Conservation (phyloP, 2,329 filamentous ascomycete species). For the Hansfordia pulvinata region DNA sequence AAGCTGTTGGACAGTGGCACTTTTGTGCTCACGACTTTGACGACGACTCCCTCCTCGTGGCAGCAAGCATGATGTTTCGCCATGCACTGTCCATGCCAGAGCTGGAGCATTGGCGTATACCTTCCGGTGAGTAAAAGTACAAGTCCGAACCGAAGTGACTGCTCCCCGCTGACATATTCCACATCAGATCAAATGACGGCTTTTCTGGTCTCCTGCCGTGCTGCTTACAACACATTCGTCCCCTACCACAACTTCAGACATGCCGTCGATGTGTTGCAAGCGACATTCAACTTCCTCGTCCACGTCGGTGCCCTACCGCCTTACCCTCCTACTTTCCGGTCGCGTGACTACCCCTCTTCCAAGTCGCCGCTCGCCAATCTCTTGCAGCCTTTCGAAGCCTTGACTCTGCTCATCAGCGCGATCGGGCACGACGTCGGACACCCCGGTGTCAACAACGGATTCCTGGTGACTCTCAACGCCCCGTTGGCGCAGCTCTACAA, state of each 20-base stretch:
- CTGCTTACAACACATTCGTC: conserved; percentile 92
- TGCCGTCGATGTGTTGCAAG: conserved; percentile 90
- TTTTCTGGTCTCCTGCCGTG: conserved; percentile 78
- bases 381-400: conserved; percentile 73
- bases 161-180: no score
- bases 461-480: conserved; percentile 81
- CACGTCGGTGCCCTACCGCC: conserved; percentile 62
- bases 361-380: conserved; percentile 59
- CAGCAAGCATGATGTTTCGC: conserved; percentile 75
- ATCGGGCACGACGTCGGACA: conserved; percentile 97
- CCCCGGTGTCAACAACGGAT: conserved; percentile 95
- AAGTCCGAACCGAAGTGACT: no score
- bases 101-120: conserved; percentile 66
- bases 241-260: conserved; percentile 98
- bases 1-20: conserved; percentile 64
- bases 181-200: conserved; percentile 63
- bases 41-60: conserved; percentile 82
- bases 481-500: conserved; percentile 93
- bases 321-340: conserved; percentile 34
- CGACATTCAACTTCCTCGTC: conserved; percentile 80
- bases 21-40: conserved; percentile 84
- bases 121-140: conserved; percentile 61
- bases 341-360: conserved; percentile 14
- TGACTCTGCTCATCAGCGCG: conserved; percentile 85
- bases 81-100: conserved; percentile 76